Evolutionary conservation across 208 protist species (phyloP), one percentile per base, ranked within the genome.

Genomic region (Trypanosoma conorhini): DNA sequence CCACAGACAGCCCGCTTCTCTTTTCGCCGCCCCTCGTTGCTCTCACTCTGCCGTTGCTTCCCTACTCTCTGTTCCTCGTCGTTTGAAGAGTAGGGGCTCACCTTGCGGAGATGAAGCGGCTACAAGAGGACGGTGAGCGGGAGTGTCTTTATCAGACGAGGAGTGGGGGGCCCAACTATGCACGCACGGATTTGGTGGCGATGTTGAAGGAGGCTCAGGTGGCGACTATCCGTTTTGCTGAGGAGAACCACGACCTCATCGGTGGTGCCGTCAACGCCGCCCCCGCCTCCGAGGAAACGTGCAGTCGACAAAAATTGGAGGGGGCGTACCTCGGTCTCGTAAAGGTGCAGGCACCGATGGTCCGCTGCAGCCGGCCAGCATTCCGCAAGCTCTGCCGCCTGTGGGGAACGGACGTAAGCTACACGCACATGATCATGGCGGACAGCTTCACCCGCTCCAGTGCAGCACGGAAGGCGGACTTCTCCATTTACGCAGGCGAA

Each of bases 341-440:
- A 35, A 96, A 81, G 50, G 67, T 97, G 12, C 85, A 93, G 57
- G 94, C 92, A 5, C 94, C 94, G n/a, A 98, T 98, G 94, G 94
- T 98, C n/a, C 89, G 94, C 22, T 97, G 89, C 77, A 96, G 87
- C 64, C 84, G 86, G 8, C 88, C 90, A 5, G 79, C 94, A 28
- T 96, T 96, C 44, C 89, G 94, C 21, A 77, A 86, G 48, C 79
- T 96, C 5, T 89, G 83, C 44, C 81, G 87, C 0, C 50, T 81
- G 50, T 97, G 89, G 80, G 89, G 88, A 19, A 89, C 82, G 5
- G 75, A 87, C 57, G 48, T 98, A 22, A 91, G 74, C 72, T 98
- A 97, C 83, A 94, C 92, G 35, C 94, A 96, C 72, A 98, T 98
- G 94, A 88, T 98, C 57, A 76, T 97, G 33, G 87, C 92, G 12